phyloP scores from a whole-genome alignment of 305 asterid genomes.

The Rubia balearica region DNA sequence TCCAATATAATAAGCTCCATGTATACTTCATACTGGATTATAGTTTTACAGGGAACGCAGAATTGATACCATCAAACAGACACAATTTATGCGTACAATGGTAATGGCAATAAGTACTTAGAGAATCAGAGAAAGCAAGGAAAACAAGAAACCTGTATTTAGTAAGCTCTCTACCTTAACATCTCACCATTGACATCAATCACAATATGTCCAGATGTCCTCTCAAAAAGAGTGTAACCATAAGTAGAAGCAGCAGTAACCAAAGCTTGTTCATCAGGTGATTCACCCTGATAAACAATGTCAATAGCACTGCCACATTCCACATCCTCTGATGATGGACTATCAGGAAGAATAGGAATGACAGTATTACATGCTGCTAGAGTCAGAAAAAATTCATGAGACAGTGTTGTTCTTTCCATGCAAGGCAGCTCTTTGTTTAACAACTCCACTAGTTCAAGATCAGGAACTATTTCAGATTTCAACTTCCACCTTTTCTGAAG shows the following conservation, averaged over 20 bases:
- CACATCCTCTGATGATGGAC: constrained; percentile 31
- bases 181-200: constrained; percentile 93
- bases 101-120: no score
- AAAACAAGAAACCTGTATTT: constrained; percentile 8
- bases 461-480: constrained; percentile 57
- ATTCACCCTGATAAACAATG: constrained; percentile 91
- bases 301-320: constrained; percentile 29
- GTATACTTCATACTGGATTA: not conserved
- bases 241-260: constrained; percentile 92
- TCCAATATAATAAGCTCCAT: not conserved
- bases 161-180: constrained; percentile 62
- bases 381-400: constrained; percentile 80
- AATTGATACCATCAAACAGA: not conserved
- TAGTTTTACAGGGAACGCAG: not conserved
- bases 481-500: constrained; percentile 62
- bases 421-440: constrained; percentile 53
- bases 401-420: constrained; percentile 67
- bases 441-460: constrained; percentile 64
- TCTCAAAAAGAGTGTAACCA: constrained; percentile 85
- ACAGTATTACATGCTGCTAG: constrained; percentile 95
- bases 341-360: constrained; percentile 64
- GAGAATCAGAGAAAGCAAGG: not conserved
- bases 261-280: constrained; percentile 97
- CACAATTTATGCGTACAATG: no score
- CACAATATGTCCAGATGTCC: constrained; percentile 90